Evolutionary conservation across 2,329 filamentous ascomycete species (phyloP).

Genomic region (Pestalotiopsis sp.): DNA sequence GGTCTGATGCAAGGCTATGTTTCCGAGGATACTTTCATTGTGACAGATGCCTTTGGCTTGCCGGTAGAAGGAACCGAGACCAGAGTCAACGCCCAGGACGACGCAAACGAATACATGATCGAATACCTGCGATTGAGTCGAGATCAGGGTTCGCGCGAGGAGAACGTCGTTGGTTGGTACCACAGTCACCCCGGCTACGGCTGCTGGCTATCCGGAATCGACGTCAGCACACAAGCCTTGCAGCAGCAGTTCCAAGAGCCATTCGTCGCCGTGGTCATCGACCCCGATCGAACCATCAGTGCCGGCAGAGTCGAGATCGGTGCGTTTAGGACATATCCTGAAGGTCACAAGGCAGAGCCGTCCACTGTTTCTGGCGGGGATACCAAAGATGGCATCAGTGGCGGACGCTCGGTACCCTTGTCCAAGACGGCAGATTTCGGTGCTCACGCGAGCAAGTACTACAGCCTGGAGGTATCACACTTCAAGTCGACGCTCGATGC

Average conservation of each 20-base stretch:
- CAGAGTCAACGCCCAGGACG: conserved; percentile 90
- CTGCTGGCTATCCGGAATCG: conserved; percentile 96
- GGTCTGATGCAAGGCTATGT: conserved; percentile 97
- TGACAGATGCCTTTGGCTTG: conserved; percentile 91
- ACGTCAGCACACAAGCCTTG: conserved; percentile 83
- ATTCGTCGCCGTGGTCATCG: conserved; percentile 93
- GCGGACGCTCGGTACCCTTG: conserved; percentile 79
- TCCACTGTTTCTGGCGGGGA: conserved; percentile 13
- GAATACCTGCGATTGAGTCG: conserved; percentile 78
- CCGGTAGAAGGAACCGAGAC: conserved; percentile 99
- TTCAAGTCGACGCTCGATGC: conserved; percentile 93
- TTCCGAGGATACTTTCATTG: conserved; percentile 79
- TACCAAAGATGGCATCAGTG: conserved; percentile 46
- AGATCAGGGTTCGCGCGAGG: conserved; percentile 71
- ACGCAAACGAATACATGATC: conserved; percentile 97
- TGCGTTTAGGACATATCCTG: conserved; percentile 89
- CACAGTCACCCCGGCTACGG: conserved; percentile 97
- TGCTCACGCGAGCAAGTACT: conserved; percentile 88
- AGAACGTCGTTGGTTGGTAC: conserved; percentile 98
- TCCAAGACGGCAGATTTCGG: conserved; percentile 96
- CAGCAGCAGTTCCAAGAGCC: conserved; percentile 89
- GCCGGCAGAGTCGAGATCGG: conserved; percentile 97
- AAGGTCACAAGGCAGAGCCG: conserved; percentile 62
- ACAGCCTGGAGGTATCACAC: conserved; percentile 86
- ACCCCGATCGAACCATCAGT: conserved; percentile 92